Conservation (phyloP, 1,284 basidiomycete species). For the Tremellales sp. region DNA sequence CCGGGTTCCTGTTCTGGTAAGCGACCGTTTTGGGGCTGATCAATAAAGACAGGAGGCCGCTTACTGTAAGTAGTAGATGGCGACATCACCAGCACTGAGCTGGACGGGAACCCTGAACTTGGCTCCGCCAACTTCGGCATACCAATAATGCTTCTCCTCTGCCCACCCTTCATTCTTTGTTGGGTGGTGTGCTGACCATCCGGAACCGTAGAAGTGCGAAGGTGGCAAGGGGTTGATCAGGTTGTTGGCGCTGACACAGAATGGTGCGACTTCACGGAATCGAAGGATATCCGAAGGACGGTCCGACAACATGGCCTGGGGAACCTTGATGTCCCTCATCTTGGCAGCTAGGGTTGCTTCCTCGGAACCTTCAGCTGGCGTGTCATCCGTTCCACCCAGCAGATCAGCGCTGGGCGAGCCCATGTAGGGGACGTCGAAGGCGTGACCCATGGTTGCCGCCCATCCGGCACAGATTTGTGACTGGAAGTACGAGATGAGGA, state of each 20-base stretch:
- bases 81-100: constrained; percentile 52
- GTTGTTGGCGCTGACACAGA: constrained; percentile 88
- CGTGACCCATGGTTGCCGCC: constrained; percentile 64
- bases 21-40: constrained; percentile 61
- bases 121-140: constrained; percentile 70
- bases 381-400: constrained; percentile 33
- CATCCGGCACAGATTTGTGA: constrained; percentile 79
- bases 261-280: constrained; percentile 82
- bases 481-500: constrained; percentile 81
- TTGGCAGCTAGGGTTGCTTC: constrained; percentile 17
- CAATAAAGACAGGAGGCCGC: no score
- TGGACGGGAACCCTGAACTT: constrained; percentile 61
- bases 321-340: constrained; percentile 54
- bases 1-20: constrained; percentile 56
- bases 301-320: constrained; percentile 67
- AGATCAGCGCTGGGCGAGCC: constrained; percentile 38
- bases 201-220: constrained; percentile 80
- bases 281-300: constrained; percentile 58
- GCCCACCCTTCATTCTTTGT: constrained; percentile 47
- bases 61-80: constrained; percentile 52
- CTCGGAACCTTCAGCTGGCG: constrained; percentile 21
- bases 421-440: constrained; percentile 57
- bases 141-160: constrained; percentile 74
- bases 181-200: constrained; percentile 77
- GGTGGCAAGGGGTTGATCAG: constrained; percentile 88